A percentile compares a stretch with the other conserved stretches of the same genome.
Evolutionary conservation across 208 protist species (phyloP).

Genomic region (Blechomonas ayalai): DNA sequence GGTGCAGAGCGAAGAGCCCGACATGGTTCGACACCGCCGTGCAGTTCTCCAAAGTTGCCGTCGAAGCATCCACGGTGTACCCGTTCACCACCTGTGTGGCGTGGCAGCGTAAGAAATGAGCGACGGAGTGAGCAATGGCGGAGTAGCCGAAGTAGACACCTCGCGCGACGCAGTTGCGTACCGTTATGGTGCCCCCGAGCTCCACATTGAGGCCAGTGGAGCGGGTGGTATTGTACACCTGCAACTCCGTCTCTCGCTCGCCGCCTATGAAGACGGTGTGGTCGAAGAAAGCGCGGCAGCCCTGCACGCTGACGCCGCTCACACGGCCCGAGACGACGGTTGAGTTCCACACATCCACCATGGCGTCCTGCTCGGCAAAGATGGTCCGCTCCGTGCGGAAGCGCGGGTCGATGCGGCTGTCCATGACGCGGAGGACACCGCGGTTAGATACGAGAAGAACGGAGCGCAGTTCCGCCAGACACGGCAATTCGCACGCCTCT

Average conservation of each 20-base stretch:
- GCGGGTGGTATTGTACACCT: conserved; percentile 18
- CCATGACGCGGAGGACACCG: conserved; percentile 26
- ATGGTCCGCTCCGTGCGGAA: conserved; percentile 43
- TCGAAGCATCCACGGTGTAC: conserved; percentile 71
- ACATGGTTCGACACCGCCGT: conserved; percentile 56
- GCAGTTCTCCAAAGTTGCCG: conserved; percentile 59
- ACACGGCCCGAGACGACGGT: conserved; percentile 33
- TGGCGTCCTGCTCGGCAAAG: conserved; percentile 63
- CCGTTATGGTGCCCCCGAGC: conserved; percentile 55
- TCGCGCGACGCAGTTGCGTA: conserved; percentile 31
- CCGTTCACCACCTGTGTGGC: conserved; percentile 63
- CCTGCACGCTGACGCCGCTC: conserved; percentile 52
- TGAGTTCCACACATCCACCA: conserved; percentile 43
- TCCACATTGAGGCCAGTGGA: conserved; percentile 62
- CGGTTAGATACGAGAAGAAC: conserved; percentile 67
- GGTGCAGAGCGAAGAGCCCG: conserved; percentile 52
- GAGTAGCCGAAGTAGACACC: conserved; percentile 73
- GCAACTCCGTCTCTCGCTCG: conserved; percentile 2
- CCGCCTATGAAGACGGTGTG: conserved; percentile 26
- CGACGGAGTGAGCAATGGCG: conserved; percentile 65
- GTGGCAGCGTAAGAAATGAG: conserved; percentile 62
- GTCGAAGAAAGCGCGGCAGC: conserved; percentile 45
- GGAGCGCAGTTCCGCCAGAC: conserved; percentile 18
- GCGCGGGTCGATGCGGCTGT: conserved; percentile 18
- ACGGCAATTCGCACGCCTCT: too few relatives aligned